phyloP scores from a whole-genome alignment of 345 rosid species.

The Pistacia atlantica region DNA sequence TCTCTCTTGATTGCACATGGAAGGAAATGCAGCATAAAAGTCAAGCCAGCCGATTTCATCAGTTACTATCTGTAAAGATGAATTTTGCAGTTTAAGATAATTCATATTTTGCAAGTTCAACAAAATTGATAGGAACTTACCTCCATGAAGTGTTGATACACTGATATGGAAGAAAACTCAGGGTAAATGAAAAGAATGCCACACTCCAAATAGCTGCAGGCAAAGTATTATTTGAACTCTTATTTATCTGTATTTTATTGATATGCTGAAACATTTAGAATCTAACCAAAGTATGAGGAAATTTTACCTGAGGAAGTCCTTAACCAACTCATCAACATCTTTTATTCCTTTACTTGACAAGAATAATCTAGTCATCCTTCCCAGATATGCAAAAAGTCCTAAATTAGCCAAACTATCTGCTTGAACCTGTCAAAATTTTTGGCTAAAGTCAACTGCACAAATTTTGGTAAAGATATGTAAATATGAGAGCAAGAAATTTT shows the following conservation, averaged over 20 bases:
- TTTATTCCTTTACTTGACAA: constrained; percentile 49
- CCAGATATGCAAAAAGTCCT: constrained; percentile 71
- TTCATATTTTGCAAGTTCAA: constrained; percentile 21
- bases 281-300: constrained; percentile 2
- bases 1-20: constrained; percentile 35
- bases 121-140: constrained; percentile 31
- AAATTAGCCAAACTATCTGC: constrained; percentile 59
- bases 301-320: constrained; percentile 61
- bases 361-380: constrained; percentile 54
- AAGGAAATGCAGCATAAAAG: constrained; percentile 41
- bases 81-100: constrained; percentile 3
- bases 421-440: constrained; percentile 39
- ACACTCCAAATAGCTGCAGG: constrained; percentile 68
- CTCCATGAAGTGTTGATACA: constrained; percentile 67
- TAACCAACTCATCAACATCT: constrained; percentile 62
- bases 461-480: not conserved
- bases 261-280: constrained; percentile 1
- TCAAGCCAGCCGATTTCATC: constrained; percentile 82
- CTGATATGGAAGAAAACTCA: constrained; percentile 47
- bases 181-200: constrained; percentile 64
- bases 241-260: constrained; percentile 2
- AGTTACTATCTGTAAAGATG: constrained; percentile 46
- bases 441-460: not conserved
- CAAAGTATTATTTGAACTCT: constrained; percentile 11
- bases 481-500: not conserved